phyloP scores from a whole-genome alignment of 306 rosid genomes.

The Mimosa bimucronata region DNA sequence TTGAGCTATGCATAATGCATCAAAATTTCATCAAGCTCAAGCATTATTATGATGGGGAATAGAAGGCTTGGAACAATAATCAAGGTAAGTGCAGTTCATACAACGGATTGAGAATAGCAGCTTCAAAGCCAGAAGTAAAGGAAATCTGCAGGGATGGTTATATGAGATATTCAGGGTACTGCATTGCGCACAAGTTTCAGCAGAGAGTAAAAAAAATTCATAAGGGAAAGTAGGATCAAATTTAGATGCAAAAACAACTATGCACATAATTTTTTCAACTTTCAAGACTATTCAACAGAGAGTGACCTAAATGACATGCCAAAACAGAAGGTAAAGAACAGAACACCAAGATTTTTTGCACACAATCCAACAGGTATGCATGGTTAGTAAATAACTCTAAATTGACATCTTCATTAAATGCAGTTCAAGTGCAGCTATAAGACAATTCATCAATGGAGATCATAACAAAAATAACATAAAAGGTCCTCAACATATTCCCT shows the following conservation, averaged over 20 bases:
- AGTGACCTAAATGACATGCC: slow-evolving; percentile 17
- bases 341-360: not conserved
- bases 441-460: slow-evolving; percentile 11
- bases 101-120: not conserved
- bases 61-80: not conserved
- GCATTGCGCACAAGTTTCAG: not conserved
- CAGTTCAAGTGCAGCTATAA: slow-evolving; percentile 10
- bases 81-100: not conserved
- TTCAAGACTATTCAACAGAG: slow-evolving; percentile 10
- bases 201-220: not conserved
- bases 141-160: not conserved
- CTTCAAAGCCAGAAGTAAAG: not conserved
- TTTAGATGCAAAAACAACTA: slow-evolving; percentile 19
- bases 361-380: not conserved
- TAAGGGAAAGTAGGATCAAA: not conserved
- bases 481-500: slow-evolving; percentile 24
- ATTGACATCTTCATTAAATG: slow-evolving; percentile 14
- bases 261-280: slow-evolving; percentile 16
- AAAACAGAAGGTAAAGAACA: not conserved
- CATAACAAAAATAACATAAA: slow-evolving; percentile 2
- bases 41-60: not conserved
- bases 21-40: slow-evolving; percentile 7
- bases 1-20: not conserved
- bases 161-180: not conserved
- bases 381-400: slow-evolving; percentile 10